phyloP scores from a whole-genome alignment of 352 stramenopile genomes.

The Globisporangium radiosum region DNA sequence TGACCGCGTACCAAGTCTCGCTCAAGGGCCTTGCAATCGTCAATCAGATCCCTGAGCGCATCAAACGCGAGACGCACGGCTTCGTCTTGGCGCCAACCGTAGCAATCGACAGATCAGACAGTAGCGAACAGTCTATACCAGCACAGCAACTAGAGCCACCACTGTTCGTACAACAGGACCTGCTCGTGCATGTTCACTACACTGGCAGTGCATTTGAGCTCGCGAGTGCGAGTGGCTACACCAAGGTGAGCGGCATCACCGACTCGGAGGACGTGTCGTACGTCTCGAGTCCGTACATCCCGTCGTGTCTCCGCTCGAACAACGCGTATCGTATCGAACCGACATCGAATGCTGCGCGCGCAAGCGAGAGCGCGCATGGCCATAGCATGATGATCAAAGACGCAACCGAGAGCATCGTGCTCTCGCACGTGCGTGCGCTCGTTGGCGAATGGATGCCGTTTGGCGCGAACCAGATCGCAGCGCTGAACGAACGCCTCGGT shows the following conservation, averaged over 20 bases:
- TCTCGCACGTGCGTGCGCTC: slow-evolving; percentile 94
- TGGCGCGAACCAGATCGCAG: slow-evolving; percentile 95
- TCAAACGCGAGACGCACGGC: slow-evolving; percentile 54
- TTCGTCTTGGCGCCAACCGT: slow-evolving; percentile 39
- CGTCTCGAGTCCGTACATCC: slow-evolving; percentile 95
- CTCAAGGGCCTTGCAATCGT: slow-evolving; percentile 85
- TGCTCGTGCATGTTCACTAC: slow-evolving; percentile 47
- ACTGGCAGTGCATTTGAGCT: slow-evolving; percentile 73
- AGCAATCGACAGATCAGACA: background rate
- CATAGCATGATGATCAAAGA: slow-evolving; percentile 90
- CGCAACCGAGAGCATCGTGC: slow-evolving; percentile 92
- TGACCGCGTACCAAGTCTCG: slow-evolving; percentile 94
- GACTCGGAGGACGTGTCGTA: slow-evolving; percentile 97
- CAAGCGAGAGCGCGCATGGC: slow-evolving; percentile 83
- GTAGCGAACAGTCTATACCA: too few relatives aligned
- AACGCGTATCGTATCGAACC: slow-evolving; percentile 85
- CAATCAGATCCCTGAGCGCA: slow-evolving; percentile 78
- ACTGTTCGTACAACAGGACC: slow-evolving; percentile 1
- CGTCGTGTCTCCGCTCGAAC: slow-evolving; percentile 92
- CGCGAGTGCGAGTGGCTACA: slow-evolving; percentile 60
- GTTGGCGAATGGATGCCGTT: slow-evolving; percentile 97
- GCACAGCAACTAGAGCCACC: background rate
- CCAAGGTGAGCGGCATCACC: slow-evolving; percentile 90
- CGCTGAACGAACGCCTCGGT: slow-evolving; percentile 94
- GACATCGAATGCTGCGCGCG: slow-evolving; percentile 91